Conservation (phyloP, 345 rosid species). For the Cochlearia excelsa region DNA sequence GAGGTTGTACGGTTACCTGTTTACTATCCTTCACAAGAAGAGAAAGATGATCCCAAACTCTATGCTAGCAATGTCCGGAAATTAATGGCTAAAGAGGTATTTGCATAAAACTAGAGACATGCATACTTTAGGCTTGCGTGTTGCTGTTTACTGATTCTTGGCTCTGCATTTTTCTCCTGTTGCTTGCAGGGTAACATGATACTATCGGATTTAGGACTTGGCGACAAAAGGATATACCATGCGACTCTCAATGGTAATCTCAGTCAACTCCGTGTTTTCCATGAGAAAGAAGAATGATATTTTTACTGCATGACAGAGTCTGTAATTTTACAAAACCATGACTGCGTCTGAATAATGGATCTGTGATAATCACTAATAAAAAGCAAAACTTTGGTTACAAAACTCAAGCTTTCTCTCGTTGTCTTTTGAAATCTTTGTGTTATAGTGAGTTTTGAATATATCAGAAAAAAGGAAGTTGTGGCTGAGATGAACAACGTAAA, state of each 20-base stretch:
- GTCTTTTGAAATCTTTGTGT: conserved; percentile 15
- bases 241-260: conserved; percentile 99
- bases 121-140: conserved; percentile 4
- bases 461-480: conserved; percentile 34
- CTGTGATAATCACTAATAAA: conserved; percentile 20
- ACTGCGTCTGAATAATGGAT: conserved; percentile 32
- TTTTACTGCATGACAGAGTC: conserved; percentile 27
- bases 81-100: conserved; percentile 89
- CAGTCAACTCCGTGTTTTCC: conserved; percentile 94
- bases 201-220: conserved; percentile 80
- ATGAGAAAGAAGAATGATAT: conserved; percentile 58
- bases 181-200: conserved; percentile 75
- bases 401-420: conserved; percentile 7
- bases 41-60: conserved; percentile 82
- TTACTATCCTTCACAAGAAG: conserved; percentile 87
- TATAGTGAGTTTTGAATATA: conserved; percentile 25
- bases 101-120: neutral
- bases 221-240: conserved; percentile 95
- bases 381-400: conserved; percentile 23
- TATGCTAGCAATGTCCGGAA: conserved; percentile 79
- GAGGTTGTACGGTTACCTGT: conserved; percentile 75
- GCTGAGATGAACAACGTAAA: conserved; percentile 41
- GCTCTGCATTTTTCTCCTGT: conserved; percentile 11
- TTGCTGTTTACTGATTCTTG: conserved; percentile 5
- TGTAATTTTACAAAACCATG: conserved; percentile 34